These are phyloP conservation scores for Hyphopichia homilentoma DNA, from an alignment of 805 yeast genomes.

Conservation along the genomic window DNA sequence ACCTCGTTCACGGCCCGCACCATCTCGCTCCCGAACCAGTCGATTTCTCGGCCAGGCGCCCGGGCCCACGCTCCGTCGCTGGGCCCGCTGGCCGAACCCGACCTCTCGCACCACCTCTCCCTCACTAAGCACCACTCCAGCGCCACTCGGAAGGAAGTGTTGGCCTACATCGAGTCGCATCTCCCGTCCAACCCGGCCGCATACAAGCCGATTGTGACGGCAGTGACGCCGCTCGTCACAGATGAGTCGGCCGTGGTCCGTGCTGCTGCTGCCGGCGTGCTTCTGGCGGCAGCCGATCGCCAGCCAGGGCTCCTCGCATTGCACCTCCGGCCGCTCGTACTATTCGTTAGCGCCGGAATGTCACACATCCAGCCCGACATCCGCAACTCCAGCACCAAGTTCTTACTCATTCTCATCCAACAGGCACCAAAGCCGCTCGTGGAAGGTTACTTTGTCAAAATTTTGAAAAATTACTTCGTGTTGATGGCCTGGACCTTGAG, in stretches of 20 bases:
- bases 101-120: slow-evolving; percentile 58
- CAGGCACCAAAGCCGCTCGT: slow-evolving; percentile 53
- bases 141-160: slow-evolving; percentile 67
- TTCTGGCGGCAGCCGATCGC: slow-evolving; percentile 43
- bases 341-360: slow-evolving; percentile 88
- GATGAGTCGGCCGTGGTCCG: slow-evolving; percentile 71
- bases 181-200: slow-evolving; percentile 51
- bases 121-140: slow-evolving; percentile 72
- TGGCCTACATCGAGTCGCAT: slow-evolving; percentile 48
- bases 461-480: slow-evolving; percentile 63
- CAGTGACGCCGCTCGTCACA: slow-evolving; percentile 58
- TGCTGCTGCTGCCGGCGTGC: slow-evolving; percentile 45
- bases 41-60: slow-evolving; percentile 18
- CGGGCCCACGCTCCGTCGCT: not conserved
- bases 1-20: slow-evolving; percentile 77
- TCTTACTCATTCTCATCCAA: slow-evolving; percentile 56
- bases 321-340: slow-evolving; percentile 56
- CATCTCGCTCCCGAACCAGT: slow-evolving; percentile 46
- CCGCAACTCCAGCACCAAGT: slow-evolving; percentile 70
- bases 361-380: slow-evolving; percentile 80
- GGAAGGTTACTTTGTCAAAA: slow-evolving; percentile 63
- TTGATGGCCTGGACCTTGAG: slow-evolving; percentile 70
- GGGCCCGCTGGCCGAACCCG: slow-evolving; percentile 34
- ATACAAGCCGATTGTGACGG: slow-evolving; percentile 53
- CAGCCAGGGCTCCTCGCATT: slow-evolving; percentile 57